Evolutionary conservation across 163 green algal genomes (phyloP).

Genomic region (Scenedesmus sp.): DNA sequence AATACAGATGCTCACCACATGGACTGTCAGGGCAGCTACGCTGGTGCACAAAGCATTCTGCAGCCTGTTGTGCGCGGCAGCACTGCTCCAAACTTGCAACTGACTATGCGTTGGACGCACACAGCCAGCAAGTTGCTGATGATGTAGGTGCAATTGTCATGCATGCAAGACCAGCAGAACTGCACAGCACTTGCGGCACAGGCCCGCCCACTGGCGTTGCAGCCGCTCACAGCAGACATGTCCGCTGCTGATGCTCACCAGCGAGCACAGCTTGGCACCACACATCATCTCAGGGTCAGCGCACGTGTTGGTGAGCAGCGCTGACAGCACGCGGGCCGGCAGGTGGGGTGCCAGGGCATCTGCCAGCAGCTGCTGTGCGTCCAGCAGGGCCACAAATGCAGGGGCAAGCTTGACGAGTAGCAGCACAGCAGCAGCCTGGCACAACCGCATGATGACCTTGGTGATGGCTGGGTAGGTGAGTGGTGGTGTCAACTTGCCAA

Average conservation of each 20-base stretch:
- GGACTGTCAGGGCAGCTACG: too few species aligned
- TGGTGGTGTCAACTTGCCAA: neutral
- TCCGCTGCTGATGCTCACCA: neutral
- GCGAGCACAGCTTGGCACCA: neutral
- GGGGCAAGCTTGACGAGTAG: neutral
- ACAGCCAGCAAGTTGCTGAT: too few species aligned
- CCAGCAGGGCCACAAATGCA: neutral
- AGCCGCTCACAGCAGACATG: too few species aligned
- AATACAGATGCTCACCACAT: neutral
- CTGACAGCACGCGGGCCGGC: neutral
- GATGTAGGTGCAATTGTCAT: neutral
- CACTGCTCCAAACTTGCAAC: too few species aligned
- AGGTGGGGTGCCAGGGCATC: neutral
- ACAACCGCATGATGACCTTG: neutral
- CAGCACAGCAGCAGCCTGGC: neutral
- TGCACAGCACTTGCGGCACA: too few species aligned
- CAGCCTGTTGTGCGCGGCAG: too few species aligned
- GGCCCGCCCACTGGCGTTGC: too few species aligned
- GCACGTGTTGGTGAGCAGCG: conserved; percentile 8
- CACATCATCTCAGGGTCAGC: neutral
- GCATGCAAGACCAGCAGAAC: neutral
- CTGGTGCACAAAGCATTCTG: too few species aligned
- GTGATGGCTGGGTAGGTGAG: neutral
- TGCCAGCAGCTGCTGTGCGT: neutral
- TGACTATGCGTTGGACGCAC: too few species aligned